Base-by-base conservation (phyloP, 2,329 filamentous ascomycete species). In the Exserohilum rostratum region DNA sequence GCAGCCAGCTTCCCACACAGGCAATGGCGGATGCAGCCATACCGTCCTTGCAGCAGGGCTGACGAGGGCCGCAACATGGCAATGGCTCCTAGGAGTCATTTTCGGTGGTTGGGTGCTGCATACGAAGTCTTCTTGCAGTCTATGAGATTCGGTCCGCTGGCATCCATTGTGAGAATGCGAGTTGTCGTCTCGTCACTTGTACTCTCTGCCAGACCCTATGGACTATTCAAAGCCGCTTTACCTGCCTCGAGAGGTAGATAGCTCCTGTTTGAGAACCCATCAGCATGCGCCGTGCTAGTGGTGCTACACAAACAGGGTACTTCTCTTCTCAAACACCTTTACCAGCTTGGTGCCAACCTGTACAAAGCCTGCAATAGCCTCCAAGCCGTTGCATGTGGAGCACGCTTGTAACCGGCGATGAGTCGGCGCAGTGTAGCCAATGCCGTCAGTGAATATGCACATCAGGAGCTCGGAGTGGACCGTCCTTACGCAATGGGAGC, bases 1-100 rank as follows among this genome's bases (percentile, higher is more conserved):
- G 64, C 58, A 60, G 57, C 46, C 47, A 38, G 39, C 50, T 64
- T 56, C 54, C 58, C 48, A 46, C 60, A 53, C 57, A 52, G 55
- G 45, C 60, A 43, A 57, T 55, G 47, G 53, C 60, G 49, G 58
- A 60, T 64, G 62, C 63, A 66, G 57, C 60, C 60, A 47, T 55
- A 59, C 57, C 60, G 64, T 65, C 71, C 69, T 73, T 74, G 67
- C 69, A 71, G 70, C 67, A 73, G 60, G 68, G 67, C 69, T 73
- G 68, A 70, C 53, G 37, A 53, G 46, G 50, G 31, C 43, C 38
- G 22, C 27, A 37, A 34, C 11, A 33, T 9, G 37, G 51, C 29
- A 20, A 27, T 31, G 25, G 18, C 17, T 6, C 6, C n/a, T 20
- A 33, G 39, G 45, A 33, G 46, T 54, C 44, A 50, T 46, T 46